phyloP scores from a whole-genome alignment of 371 early-diverging fungal genomes.

The Apophysomyces sp. region DNA sequence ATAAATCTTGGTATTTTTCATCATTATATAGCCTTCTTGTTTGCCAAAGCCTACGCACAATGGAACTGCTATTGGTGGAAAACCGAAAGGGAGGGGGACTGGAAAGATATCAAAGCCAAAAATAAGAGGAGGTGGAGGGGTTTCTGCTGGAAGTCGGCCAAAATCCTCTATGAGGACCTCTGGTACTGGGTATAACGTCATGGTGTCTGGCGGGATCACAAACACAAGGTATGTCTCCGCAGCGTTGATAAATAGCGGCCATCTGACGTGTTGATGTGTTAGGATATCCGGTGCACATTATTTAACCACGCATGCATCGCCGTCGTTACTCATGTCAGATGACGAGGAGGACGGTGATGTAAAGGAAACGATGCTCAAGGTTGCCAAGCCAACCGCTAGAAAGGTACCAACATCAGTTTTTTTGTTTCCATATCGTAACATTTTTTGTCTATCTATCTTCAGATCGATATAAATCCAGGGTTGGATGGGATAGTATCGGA shows the following conservation, averaged over 20 bases:
- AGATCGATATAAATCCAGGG: neutral
- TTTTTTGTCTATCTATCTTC: neutral
- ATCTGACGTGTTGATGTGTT: constrained; percentile 8
- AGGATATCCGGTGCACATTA: constrained; percentile 65
- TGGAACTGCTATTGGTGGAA: constrained; percentile 6
- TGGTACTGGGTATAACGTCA: constrained; percentile 41
- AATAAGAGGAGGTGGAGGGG: neutral
- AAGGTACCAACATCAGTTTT: neutral
- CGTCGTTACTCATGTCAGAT: constrained; percentile 66
- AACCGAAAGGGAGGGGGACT: constrained; percentile 2
- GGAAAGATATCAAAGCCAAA: constrained; percentile 15
- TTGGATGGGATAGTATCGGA: neutral
- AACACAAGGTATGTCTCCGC: constrained; percentile 18
- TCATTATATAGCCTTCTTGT: constrained; percentile 29
- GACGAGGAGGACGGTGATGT: constrained; percentile 54
- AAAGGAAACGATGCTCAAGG: constrained; percentile 51
- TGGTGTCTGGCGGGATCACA: constrained; percentile 38
- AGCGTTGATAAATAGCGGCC: constrained; percentile 1
- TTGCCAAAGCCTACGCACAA: constrained; percentile 24
- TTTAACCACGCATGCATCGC: constrained; percentile 44
- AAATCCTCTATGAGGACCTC: constrained; percentile 28
- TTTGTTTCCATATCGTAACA: neutral
- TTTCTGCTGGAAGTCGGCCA: neutral
- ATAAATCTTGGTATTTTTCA: neutral
- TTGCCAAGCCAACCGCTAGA: constrained; percentile 14